Evolutionary conservation across 2,329 filamentous ascomycete species (phyloP), one percentile per base, ranked within the genome.

Genomic region (Malbranchea cinnamomea): DNA sequence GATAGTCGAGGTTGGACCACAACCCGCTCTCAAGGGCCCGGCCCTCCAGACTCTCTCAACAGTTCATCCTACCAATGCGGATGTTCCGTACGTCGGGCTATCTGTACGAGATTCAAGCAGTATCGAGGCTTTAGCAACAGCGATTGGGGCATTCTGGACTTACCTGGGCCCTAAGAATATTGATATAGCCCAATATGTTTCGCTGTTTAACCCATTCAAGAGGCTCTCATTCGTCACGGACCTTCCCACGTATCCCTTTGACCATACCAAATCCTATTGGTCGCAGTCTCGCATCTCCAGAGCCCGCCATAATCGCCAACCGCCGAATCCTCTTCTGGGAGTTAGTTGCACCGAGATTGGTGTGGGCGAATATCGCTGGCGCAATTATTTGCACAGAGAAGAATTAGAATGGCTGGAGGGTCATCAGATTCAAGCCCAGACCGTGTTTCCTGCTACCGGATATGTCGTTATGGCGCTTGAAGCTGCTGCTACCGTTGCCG

Each of bases 1-100:
- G 18, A 24, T 45, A 1, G 7, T 56, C 3, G 53, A 56, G 37
- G 32, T 59, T 23, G 56, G 56, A 3, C 54, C 55, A 9, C 54
- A 57, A 28, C 32, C 37, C 1, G 48, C 53, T 2, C 44, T 59
- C 2, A 32, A 37, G 5, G 48, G 49, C 0, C 52, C 54, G 2
- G 21, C 47, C 6, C 26, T 38, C 3, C 40, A 54, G 30, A 53
- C 45, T 10, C 27, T 46, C 11, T 25, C 12, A 32, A 20, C 10
- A 19, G 18, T 16, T 11, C 19, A 15, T 19, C 23, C 14, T 19
- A 26, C 24, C 7, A 14, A 19, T 27, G 12, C 33, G 12, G 29
- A 29, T 21, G 6, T 26, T 4, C 19, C 21, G 5, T 49, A 49
- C 29, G 11, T 29, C 9, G 26, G 43, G 6, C 25, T 35, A 7